These are phyloP conservation scores for Podaxis mareebaensis DNA, from an alignment of 768 basidiomycete species.

Conservation along the genomic window DNA sequence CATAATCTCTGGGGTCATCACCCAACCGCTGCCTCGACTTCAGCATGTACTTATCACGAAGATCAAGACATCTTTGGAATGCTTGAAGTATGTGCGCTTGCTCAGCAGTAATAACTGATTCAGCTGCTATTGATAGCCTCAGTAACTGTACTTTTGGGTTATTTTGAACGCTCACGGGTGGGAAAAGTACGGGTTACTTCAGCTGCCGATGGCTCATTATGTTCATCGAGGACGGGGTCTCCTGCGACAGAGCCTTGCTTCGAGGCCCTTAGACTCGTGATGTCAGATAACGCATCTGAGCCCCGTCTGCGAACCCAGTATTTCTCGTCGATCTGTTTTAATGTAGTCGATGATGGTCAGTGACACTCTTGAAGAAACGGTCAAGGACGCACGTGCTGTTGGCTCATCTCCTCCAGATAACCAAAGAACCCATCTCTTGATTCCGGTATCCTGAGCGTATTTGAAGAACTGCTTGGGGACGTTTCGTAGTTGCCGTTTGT, in stretches of 20 bases:
- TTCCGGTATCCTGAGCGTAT: slow-evolving; percentile 43
- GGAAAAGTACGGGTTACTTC: slow-evolving; percentile 27
- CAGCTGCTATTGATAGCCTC: slow-evolving; percentile 13
- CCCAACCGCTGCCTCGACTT: slow-evolving; percentile 89
- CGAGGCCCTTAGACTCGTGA: slow-evolving; percentile 35
- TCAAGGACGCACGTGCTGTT: slow-evolving; percentile 61
- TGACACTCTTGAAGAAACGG: background rate
- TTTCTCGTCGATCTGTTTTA: slow-evolving; percentile 70
- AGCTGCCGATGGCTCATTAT: slow-evolving; percentile 33
- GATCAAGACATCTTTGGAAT: slow-evolving; percentile 81
- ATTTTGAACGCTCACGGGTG: slow-evolving; percentile 26
- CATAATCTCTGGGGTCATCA: slow-evolving; percentile 92
- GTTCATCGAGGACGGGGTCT: slow-evolving; percentile 31
- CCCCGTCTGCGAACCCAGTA: slow-evolving; percentile 63
- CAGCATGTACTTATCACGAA: slow-evolving; percentile 94
- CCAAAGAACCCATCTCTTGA: slow-evolving; percentile 76
- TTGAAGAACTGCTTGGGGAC: slow-evolving; percentile 13
- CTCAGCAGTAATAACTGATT: slow-evolving; percentile 42
- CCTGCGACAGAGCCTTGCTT: slow-evolving; percentile 23
- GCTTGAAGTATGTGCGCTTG: slow-evolving; percentile 61
- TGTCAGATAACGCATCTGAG: slow-evolving; percentile 54
- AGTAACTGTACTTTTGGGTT: background rate
- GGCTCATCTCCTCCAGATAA: slow-evolving; percentile 75
- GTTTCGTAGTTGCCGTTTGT: background rate
- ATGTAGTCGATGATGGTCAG: slow-evolving; percentile 6